phyloP scores from a whole-genome alignment of 2,329 filamentous ascomycete genomes.

The Albifimbria verrucaria region DNA sequence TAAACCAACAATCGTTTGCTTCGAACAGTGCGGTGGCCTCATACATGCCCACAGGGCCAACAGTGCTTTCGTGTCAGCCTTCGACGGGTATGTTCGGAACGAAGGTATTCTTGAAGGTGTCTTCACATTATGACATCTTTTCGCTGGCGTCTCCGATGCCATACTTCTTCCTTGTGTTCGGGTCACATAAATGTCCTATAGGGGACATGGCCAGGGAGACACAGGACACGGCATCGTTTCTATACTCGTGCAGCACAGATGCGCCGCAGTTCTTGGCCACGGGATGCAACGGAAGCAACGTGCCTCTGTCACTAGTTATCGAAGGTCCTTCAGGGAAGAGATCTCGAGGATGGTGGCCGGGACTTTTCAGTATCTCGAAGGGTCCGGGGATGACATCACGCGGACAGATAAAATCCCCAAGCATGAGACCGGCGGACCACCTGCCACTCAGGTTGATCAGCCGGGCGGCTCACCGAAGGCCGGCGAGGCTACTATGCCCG shows the following conservation, averaged over 20 bases:
- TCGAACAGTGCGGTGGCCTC: slow-evolving; percentile 62
- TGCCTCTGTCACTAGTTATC: slow-evolving; percentile 53
- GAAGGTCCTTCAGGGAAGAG: slow-evolving; percentile 51
- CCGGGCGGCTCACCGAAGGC: slow-evolving; percentile 40
- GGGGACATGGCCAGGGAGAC: slow-evolving; percentile 60
- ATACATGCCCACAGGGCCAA: slow-evolving; percentile 59
- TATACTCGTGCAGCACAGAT: slow-evolving; percentile 70
- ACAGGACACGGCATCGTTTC: slow-evolving; percentile 57
- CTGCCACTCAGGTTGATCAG: slow-evolving; percentile 31
- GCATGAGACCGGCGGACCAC: slow-evolving; percentile 33
- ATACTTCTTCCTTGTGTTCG: slow-evolving; percentile 69
- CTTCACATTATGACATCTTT: slow-evolving; percentile 69
- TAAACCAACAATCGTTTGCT: slow-evolving; percentile 55
- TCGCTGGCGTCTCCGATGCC: slow-evolving; percentile 51
- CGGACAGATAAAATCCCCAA: slow-evolving; percentile 31
- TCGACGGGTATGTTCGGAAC: slow-evolving; percentile 65
- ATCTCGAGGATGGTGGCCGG: slow-evolving; percentile 46
- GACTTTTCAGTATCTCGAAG: slow-evolving; percentile 48
- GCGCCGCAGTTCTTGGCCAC: slow-evolving; percentile 61
- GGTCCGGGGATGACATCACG: slow-evolving; percentile 44
- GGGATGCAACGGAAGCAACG: slow-evolving; percentile 44
- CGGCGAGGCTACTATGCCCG: slow-evolving; percentile 32
- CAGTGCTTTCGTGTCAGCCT: slow-evolving; percentile 69
- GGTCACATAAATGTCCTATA: slow-evolving; percentile 63
- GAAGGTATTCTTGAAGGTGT: slow-evolving; percentile 70